These are phyloP conservation scores for Apostasia shenzhenica DNA, from an alignment of 106 monocot species.

Conservation along the genomic window DNA sequence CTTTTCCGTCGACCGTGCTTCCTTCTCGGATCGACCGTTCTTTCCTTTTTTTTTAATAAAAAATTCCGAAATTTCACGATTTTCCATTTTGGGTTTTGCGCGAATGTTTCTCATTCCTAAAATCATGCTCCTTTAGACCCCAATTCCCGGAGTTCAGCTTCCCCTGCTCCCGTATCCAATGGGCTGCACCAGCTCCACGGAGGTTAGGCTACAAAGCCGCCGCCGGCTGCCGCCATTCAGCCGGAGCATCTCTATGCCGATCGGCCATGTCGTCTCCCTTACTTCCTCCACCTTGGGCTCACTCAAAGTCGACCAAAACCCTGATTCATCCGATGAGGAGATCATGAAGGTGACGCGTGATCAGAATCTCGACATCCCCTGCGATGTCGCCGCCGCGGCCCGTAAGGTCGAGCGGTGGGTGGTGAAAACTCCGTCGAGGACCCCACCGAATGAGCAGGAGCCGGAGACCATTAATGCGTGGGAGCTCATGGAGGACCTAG, in stretches of 20 bases:
- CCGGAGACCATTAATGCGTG: slow-evolving; percentile 59
- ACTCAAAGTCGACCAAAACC: slow-evolving; percentile 16
- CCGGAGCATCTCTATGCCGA: slow-evolving; percentile 36
- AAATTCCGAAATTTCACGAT: too few relatives aligned
- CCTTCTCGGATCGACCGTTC: too few relatives aligned
- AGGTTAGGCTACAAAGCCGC: slow-evolving; percentile 25
- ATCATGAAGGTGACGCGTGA: slow-evolving; percentile 34
- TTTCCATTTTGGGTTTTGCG: too few relatives aligned
- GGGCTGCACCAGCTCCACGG: slow-evolving; percentile 78
- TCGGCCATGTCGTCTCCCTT: slow-evolving; percentile 46
- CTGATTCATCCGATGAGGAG: slow-evolving; percentile 11
- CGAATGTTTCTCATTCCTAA: too few relatives aligned
- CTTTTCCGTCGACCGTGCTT: too few relatives aligned
- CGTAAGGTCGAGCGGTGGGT: neutral
- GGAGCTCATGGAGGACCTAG: slow-evolving; percentile 71
- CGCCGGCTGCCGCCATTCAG: slow-evolving; percentile 9
- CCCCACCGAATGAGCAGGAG: slow-evolving; percentile 38
- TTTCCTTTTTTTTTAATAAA: too few relatives aligned
- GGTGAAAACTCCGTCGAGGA: slow-evolving; percentile 21
- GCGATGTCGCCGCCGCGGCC: neutral
- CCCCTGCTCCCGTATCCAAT: slow-evolving; percentile 13
- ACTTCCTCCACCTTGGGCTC: slow-evolving; percentile 58
- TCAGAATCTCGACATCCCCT: neutral
- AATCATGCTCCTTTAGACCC: too few relatives aligned
- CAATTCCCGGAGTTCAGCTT: too few relatives aligned